A percentile compares a stretch with the other conserved stretches of the same genome.
phyloP scores from a whole-genome alignment of 164 flowering plant genomes.

The Aristolochia fimbriata region DNA sequence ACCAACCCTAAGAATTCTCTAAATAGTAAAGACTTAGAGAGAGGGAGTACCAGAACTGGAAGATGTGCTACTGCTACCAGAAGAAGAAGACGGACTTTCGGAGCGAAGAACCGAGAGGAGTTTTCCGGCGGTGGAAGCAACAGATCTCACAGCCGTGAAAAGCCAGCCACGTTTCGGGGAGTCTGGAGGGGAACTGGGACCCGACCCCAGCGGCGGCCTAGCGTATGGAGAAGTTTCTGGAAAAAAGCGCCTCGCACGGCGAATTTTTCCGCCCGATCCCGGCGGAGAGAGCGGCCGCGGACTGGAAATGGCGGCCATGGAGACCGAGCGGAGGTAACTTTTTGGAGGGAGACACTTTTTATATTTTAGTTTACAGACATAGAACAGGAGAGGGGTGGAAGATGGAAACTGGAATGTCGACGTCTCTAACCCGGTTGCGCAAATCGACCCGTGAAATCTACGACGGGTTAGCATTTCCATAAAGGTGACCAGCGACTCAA shows the following conservation, averaged over 20 bases:
- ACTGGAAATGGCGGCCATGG: conserved; percentile 2
- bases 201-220: not conserved
- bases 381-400: not conserved
- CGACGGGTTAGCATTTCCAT: too few species aligned
- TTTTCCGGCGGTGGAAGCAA: conserved; percentile 3
- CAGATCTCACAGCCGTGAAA: not conserved
- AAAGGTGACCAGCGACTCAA: too few species aligned
- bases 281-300: not conserved
- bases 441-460: too few species aligned
- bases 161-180: conserved; percentile 4
- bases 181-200: conserved; percentile 1
- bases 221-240: not conserved
- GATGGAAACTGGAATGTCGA: too few species aligned
- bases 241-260: not conserved
- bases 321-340: not conserved
- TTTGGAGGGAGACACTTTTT: not conserved
- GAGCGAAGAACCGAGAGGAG: conserved; percentile 2
- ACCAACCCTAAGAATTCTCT: too few species aligned
- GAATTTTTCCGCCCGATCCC: conserved; percentile 4
- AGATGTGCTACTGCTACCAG: not conserved
- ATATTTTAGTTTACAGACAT: not conserved
- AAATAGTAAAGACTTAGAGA: not conserved
- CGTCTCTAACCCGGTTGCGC: too few species aligned
- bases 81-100: not conserved
- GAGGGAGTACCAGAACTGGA: not conserved